phyloP scores from a whole-genome alignment of 345 rosid species.

The Bretschneidera sinensis region DNA sequence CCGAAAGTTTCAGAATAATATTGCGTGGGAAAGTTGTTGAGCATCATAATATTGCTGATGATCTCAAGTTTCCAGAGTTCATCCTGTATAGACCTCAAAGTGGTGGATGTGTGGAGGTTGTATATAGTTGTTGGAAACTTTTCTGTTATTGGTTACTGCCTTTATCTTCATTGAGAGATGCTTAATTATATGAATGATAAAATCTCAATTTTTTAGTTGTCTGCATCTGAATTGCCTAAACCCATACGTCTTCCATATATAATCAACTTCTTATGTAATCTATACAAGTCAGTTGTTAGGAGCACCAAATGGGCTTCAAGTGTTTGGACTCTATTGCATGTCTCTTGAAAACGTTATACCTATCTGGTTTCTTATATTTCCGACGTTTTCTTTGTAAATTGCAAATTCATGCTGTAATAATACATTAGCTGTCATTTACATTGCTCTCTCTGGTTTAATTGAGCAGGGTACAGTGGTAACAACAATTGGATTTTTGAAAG shows the following conservation, averaged over 20 bases:
- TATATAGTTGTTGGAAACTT: conserved; percentile 1
- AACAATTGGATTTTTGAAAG: conserved; percentile 89
- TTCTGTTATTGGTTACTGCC: conserved; percentile 13
- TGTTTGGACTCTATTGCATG: neutral
- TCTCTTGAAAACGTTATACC: neutral
- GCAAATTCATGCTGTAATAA: neutral
- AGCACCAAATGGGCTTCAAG: neutral
- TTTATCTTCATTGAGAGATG: conserved; percentile 11
- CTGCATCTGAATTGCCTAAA: neutral
- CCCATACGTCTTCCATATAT: neutral
- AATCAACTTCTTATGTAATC: neutral
- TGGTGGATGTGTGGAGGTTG: conserved; percentile 65
- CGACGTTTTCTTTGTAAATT: neutral
- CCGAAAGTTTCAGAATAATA: conserved; percentile 57
- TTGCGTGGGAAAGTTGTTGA: conserved; percentile 71
- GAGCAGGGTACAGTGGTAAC: conserved; percentile 70
- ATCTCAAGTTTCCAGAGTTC: conserved; percentile 73
- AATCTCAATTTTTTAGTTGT: too few relatives aligned
- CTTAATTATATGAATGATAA: neutral
- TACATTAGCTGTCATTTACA: neutral
- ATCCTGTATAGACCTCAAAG: conserved; percentile 80
- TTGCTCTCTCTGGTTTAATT: conserved; percentile 15
- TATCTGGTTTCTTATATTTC: neutral
- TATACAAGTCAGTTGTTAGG: neutral
- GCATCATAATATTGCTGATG: conserved; percentile 83